Base-by-base conservation (phyloP, 768 basidiomycete genomes). In the Leucocoprinus birnbaumii region DNA sequence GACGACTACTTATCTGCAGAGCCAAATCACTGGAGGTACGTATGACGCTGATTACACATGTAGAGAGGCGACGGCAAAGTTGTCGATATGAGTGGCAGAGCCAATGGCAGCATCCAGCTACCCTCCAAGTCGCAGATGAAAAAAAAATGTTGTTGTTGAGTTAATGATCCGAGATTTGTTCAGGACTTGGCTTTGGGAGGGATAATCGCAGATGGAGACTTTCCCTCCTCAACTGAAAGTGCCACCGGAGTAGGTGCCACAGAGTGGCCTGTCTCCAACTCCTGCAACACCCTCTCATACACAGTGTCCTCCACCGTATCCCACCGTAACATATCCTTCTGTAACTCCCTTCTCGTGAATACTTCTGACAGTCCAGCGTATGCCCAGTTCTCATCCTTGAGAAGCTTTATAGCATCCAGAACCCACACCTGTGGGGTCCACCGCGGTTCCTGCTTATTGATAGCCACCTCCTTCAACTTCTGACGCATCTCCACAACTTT, bases 381-480 rank as follows among this genome's bases (percentile, higher is more conserved):
- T 9, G 50, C 50, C 44, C 55, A 56, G 3, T 27, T 46, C 18
- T 51, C 43, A 13, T 59, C 58, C 38, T 53, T 46, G 9, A 59
- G 47, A 16, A 48, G 8, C 26, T 52, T 50, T 14, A 59, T 48
- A 13, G 49, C 49, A 26, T 59, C 48, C 45, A 59, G 14, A 3
- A 59, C 55, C 58, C 58, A 59, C n/a, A 48, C 46, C 51, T 59
- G 54, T 2, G 48, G 50, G 21, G 41, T 50, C 58, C 58, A 59
- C 22, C 51, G 35, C 8, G 55, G 49, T 16, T 59, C 55, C 2
- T 53, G 51, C 24, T 53, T 56, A 18, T 44, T 48, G 48, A 59
- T 43, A 7, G 18, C n/a, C 25, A 56, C 50, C 18, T 59, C 38
- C 18, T 27, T 38, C 6, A 59, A 37, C 24, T 47, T 56, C 13